Conservation (phyloP, 352 stramenopile genomes). For the Hyaloperonospora brassicae region DNA sequence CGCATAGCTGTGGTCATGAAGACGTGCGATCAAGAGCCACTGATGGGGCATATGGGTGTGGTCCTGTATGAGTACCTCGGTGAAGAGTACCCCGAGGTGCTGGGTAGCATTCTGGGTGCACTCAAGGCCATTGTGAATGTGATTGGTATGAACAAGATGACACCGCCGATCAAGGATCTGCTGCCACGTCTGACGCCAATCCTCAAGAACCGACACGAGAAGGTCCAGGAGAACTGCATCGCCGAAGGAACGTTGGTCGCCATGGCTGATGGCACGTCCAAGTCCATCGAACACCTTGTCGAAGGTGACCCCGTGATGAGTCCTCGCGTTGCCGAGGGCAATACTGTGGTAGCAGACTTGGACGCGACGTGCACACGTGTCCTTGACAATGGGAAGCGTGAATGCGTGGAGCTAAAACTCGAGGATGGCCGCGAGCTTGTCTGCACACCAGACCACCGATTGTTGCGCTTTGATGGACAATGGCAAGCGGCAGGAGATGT, state of each 20-base stretch:
- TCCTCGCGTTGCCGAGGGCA: not conserved
- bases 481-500: slow-evolving; percentile 4
- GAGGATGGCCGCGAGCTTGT: slow-evolving; percentile 3
- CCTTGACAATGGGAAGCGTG: slow-evolving; percentile 1
- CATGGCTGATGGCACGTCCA: slow-evolving; percentile 5
- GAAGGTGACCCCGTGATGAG: slow-evolving; percentile 6
- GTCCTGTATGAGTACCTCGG: slow-evolving; percentile 99
- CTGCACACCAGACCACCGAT: slow-evolving; percentile 3
- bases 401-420: slow-evolving; percentile 2
- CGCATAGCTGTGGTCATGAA: slow-evolving; percentile 99
- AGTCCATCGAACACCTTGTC: slow-evolving; percentile 2
- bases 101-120: slow-evolving; percentile 96
- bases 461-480: slow-evolving; percentile 4
- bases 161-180: slow-evolving; percentile 97
- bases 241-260: slow-evolving; percentile 17
- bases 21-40: slow-evolving; percentile 95
- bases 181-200: slow-evolving; percentile 98
- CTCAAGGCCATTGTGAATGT: slow-evolving; percentile 99
- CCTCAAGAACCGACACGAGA: slow-evolving; percentile 98
- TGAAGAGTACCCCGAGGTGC: slow-evolving; percentile 98
- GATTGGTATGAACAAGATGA: slow-evolving; percentile 99
- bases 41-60: slow-evolving; percentile 98
- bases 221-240: slow-evolving; percentile 95
- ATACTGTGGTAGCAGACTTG: slow-evolving; percentile 4
- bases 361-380: slow-evolving; percentile 3